These are phyloP conservation scores for Phytophthora citricola DNA, from an alignment of 352 stramenopile genomes.

Conservation along the genomic window DNA sequence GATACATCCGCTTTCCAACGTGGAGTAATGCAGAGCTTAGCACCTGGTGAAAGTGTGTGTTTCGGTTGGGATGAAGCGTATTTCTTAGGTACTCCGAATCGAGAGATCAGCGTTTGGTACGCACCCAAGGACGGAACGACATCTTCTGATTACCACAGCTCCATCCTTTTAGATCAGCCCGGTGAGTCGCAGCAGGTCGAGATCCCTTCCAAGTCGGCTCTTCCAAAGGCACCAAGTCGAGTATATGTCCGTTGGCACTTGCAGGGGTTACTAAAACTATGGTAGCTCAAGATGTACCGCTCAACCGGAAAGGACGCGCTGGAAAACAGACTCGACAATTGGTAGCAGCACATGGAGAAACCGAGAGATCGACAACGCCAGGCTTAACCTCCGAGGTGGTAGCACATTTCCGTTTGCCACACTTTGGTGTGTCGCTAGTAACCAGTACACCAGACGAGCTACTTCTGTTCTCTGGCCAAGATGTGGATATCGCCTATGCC, in stretches of 20 bases:
- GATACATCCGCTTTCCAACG: constrained; percentile 54
- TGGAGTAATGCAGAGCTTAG: constrained; percentile 68
- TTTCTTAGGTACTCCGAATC: constrained; percentile 73
- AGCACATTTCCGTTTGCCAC: constrained; percentile 64
- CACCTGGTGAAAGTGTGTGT: constrained; percentile 73
- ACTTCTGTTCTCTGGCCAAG: constrained; percentile 71
- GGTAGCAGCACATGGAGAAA: constrained; percentile 30
- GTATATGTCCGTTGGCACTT: constrained; percentile 87
- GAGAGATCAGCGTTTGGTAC: constrained; percentile 70
- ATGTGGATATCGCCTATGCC: constrained; percentile 71
- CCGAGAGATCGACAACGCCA: constrained; percentile 20
- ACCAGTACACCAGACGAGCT: constrained; percentile 78
- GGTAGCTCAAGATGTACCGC: constrained; percentile 70
- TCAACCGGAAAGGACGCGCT: constrained; percentile 44
- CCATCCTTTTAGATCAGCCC: constrained; percentile 78
- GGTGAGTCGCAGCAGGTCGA: constrained; percentile 71
- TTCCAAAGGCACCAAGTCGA: constrained; percentile 35
- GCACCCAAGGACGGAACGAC: constrained; percentile 44
- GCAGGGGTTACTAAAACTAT: constrained; percentile 85
- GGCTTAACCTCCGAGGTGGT: constrained; percentile 60
- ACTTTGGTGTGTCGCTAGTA: constrained; percentile 77
- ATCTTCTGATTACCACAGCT: constrained; percentile 47
- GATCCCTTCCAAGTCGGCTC: constrained; percentile 45
- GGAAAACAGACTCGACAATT: constrained; percentile 70
- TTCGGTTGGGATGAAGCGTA: constrained; percentile 91